Percentiles rank a stretch among this genome's conserved stretches.
Evolutionary conservation across 2,329 filamentous ascomycete genomes (phyloP).

Genomic region (Penicillium paneum): DNA sequence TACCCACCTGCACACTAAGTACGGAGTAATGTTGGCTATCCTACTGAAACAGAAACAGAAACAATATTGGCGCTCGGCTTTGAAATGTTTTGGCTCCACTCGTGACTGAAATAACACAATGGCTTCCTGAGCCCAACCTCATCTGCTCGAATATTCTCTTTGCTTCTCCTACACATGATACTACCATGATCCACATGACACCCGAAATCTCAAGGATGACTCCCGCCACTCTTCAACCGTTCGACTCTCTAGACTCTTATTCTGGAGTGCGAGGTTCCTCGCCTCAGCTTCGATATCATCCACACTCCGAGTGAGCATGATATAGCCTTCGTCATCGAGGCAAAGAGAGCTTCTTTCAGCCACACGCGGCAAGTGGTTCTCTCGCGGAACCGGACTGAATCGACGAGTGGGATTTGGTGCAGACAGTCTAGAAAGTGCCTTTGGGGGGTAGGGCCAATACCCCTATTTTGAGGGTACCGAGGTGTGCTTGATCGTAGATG

Average conservation of each 20-base stretch:
- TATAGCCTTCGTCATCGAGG: neutral
- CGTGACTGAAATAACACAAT: neutral
- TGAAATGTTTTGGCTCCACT: neutral
- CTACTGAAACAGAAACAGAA: neutral
- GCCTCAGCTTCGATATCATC: neutral
- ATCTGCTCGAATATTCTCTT: neutral
- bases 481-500: neutral
- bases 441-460: neutral
- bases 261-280: neutral
- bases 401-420: neutral
- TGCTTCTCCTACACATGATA: neutral
- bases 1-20: neutral
- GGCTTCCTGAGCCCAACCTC: neutral
- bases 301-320: neutral
- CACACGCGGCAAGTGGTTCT: neutral
- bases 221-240: neutral
- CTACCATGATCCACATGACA: neutral
- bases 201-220: neutral
- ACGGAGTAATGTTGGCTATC: neutral
- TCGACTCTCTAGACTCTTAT: neutral
- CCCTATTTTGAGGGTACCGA: neutral
- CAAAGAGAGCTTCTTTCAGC: neutral
- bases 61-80: neutral
- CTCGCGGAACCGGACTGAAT: neutral
- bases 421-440: neutral